Percentiles rank a stretch among this genome's conserved stretches.
Conservation (phyloP, 129 eudicot species). For the Centrapalus pauciflorus region DNA sequence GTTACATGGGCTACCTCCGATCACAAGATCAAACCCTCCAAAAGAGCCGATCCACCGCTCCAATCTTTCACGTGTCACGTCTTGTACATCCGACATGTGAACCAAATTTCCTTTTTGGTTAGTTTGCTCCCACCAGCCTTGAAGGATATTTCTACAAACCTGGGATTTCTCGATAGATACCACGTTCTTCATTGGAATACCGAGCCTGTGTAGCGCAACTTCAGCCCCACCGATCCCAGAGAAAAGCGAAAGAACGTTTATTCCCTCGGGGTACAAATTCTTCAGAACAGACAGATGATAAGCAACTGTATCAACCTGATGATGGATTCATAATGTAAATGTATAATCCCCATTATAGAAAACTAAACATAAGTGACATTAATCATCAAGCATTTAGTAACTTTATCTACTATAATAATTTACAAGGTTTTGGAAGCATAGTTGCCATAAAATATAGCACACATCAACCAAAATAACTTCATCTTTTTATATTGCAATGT, state of each 20-base stretch:
- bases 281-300: constrained; percentile 41
- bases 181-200: constrained; percentile 35
- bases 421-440: no score
- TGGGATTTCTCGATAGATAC: constrained; percentile 33
- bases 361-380: no score
- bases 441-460: no score
- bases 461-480: no score
- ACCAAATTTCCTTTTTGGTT: constrained; percentile 26
- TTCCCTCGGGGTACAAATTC: constrained; percentile 29
- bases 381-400: no score
- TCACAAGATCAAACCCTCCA: constrained; percentile 45
- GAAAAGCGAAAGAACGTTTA: constrained; percentile 42
- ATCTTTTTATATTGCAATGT: no score
- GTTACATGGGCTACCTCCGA: constrained; percentile 49
- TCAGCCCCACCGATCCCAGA: constrained; percentile 55
- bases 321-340: background rate
- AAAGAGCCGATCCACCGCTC: background rate
- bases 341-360: background rate
- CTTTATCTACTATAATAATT: no score
- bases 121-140: constrained; percentile 37
- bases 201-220: constrained; percentile 38
- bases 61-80: background rate
- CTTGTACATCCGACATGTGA: constrained; percentile 17
- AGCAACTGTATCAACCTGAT: constrained; percentile 41
- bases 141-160: constrained; percentile 4